These are phyloP conservation scores for Plasmodium coatneyi DNA, from an alignment of 169 alveolate species.

Conservation along the genomic window DNA sequence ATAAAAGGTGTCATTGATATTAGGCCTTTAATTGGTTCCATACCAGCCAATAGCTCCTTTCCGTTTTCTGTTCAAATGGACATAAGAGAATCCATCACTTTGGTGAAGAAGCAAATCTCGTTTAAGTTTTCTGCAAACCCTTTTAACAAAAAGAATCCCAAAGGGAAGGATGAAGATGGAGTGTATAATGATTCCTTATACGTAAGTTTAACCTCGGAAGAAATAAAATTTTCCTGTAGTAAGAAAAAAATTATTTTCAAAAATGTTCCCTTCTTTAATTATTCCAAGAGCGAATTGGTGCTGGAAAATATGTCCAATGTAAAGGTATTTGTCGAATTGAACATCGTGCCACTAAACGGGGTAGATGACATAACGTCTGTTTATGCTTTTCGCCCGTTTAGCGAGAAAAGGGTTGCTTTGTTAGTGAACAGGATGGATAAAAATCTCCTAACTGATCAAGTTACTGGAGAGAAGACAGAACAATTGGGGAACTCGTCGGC, in stretches of 20 bases:
- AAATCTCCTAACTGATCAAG: neutral
- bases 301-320: conserved; percentile 53
- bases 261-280: conserved; percentile 67
- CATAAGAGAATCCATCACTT: conserved; percentile 41
- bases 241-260: conserved; percentile 55
- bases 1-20: conserved; percentile 28
- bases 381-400: conserved; percentile 54
- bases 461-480: neutral
- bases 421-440: neutral
- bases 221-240: conserved; percentile 58
- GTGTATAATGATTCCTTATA: conserved; percentile 35
- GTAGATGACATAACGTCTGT: conserved; percentile 59
- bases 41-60: conserved; percentile 49
- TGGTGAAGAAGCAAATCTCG: conserved; percentile 26
- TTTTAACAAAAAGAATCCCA: conserved; percentile 17
- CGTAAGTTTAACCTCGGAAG: conserved; percentile 61
- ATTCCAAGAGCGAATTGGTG: conserved; percentile 40
- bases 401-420: conserved; percentile 24
- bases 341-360: conserved; percentile 27
- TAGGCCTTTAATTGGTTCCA: conserved; percentile 23
- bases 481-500: neutral
- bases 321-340: conserved; percentile 30
- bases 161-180: conserved; percentile 16
- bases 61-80: conserved; percentile 19
- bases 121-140: conserved; percentile 35